Evolutionary conservation across 495 filamentous ascomycete species (phyloP).

Genomic region (Pseudomonodictys pantanalensis): DNA sequence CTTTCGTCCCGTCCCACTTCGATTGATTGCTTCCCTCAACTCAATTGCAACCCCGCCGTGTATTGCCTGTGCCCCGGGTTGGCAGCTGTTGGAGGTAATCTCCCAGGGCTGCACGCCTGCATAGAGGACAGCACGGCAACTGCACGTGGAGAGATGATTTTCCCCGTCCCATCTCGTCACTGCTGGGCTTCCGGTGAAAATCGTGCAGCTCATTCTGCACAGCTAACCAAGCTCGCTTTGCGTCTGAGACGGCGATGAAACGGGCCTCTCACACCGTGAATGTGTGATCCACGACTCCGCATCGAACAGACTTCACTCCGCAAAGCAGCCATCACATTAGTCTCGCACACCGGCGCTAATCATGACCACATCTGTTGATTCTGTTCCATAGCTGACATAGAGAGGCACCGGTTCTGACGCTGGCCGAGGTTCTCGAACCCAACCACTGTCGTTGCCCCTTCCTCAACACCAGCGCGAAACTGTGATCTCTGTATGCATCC

Average conservation of each 20-base stretch:
- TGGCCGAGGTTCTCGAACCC: constrained; percentile 4
- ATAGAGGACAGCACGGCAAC: too few relatives aligned
- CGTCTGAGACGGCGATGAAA: constrained; percentile 30
- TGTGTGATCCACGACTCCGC: constrained; percentile 6
- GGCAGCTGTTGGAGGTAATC: too few relatives aligned
- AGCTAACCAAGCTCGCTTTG: too few relatives aligned
- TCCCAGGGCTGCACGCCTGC: too few relatives aligned
- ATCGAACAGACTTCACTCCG: not conserved
- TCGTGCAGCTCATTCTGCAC: not conserved
- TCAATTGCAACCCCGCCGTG: too few relatives aligned
- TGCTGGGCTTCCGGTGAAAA: not conserved
- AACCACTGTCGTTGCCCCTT: too few relatives aligned
- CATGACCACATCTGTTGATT: not conserved
- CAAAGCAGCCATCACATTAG: not conserved
- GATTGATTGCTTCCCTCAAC: constrained; percentile 4
- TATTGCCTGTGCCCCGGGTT: too few relatives aligned
- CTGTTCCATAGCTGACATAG: not conserved
- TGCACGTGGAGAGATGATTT: too few relatives aligned
- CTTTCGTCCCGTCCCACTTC: constrained; percentile 4
- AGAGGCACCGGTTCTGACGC: constrained; percentile 3
- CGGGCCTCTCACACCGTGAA: constrained; percentile 10
- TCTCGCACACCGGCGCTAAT: constrained; percentile 3
- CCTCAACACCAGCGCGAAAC: not conserved
- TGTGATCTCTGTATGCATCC: too few relatives aligned
- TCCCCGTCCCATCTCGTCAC: too few relatives aligned